Percentiles rank a stretch among this genome's conserved stretches.
Conservation (phyloP, 163 green algal genomes). For the Scenedesmus sp. region DNA sequence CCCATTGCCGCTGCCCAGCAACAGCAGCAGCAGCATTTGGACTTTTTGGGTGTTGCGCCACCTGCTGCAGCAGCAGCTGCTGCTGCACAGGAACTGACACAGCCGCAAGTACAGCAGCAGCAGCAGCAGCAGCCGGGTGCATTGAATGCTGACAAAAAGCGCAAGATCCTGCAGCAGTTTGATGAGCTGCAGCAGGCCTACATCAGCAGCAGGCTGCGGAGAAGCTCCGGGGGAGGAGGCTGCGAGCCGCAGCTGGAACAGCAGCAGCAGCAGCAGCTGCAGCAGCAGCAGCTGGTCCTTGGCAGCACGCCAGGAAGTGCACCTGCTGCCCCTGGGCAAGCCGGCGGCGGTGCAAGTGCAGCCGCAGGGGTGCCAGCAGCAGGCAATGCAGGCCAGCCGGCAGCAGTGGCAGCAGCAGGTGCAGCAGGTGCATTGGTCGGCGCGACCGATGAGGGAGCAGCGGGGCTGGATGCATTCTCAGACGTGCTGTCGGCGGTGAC, state of each 20-base stretch:
- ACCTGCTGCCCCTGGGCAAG: neutral
- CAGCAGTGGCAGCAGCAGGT: neutral
- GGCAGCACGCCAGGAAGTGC: neutral
- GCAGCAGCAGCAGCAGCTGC: conserved; percentile 19
- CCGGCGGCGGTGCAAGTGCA: neutral
- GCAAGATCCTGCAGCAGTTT: conserved; percentile 80
- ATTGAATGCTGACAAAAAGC: conserved; percentile 63
- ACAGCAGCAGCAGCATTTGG: conserved; percentile 12
- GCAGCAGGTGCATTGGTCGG: neutral
- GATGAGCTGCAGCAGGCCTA: conserved; percentile 84
- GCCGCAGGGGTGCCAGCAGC: neutral
- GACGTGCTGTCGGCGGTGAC: conserved; percentile 68
- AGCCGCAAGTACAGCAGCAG: neutral
- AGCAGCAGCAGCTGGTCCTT: conserved; percentile 16
- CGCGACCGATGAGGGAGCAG: neutral
- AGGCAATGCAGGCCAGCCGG: neutral
- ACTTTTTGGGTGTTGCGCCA: neutral
- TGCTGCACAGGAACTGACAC: neutral
- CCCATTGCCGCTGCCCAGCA: neutral
- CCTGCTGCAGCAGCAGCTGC: neutral
- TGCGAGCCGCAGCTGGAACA: conserved; percentile 34
- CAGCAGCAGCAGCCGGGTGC: neutral
- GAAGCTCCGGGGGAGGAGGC: neutral
- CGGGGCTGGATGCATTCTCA: conserved; percentile 71
- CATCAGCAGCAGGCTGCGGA: conserved; percentile 54